Evolutionary conservation across 2,329 filamentous ascomycete genomes (phyloP), one percentile per base, ranked within the genome.

Genomic region (Colletotrichum cereale): DNA sequence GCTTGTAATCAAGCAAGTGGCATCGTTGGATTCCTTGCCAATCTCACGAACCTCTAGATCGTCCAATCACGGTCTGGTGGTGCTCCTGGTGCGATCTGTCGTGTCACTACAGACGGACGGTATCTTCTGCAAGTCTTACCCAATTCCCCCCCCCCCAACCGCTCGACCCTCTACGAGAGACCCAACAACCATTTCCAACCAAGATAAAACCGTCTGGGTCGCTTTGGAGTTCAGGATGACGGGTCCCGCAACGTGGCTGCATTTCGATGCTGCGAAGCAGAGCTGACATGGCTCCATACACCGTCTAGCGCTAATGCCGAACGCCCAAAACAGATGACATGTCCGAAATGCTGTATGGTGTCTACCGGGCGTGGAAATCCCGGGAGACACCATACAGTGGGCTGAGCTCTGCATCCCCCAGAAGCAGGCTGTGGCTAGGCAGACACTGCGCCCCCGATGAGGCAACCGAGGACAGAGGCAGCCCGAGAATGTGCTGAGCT

Each of bases 351-450:
- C 5, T n/a, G n/a, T 26, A 16, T 50, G 48, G 7, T 34, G 16
- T 29, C 50, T 31, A 21, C 21, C 26, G 29, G 18, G 5, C 50
- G 21, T n/a, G n/a, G n/a, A n/a, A n/a, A n/a, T n/a, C n/a, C n/a
- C n/a, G n/a, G n/a, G n/a, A n/a, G n/a, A n/a, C 10, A 8, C 8
- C 16, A 34, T 34, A 16, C 5, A 24, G n/a, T n/a, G n/a, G 31
- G 53, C 53, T 26, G 16, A 24, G 3, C 4, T 38, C 21, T 24
- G 53, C 53, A 56, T 34, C 34, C 11, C 11, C 12, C n/a, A n/a
- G 53, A 38, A 56, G 53, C 53, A 56, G 53, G 53, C 53, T 38
- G 3, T 10, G 53, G 34, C 21, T 18, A 38, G 53, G 53, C 53
- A 38, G 53, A 38, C 31, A 2, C 11, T n/a, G 52, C 21, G 3